phyloP scores from a whole-genome alignment of 75 land plant species.

The Pinus tabuliformis region DNA sequence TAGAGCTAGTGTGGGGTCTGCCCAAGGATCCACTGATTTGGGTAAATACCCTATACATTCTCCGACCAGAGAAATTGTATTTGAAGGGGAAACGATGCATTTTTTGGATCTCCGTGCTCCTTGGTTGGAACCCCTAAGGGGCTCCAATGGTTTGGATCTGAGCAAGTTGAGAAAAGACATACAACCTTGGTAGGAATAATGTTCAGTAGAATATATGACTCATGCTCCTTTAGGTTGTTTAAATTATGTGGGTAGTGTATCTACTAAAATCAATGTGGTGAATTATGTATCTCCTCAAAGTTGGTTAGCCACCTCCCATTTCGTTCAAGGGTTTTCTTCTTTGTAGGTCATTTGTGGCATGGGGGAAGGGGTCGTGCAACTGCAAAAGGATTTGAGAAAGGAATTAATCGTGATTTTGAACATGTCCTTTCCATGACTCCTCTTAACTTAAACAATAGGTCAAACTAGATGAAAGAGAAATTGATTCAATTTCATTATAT shows the following conservation, averaged over 20 bases:
- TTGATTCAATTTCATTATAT: background rate
- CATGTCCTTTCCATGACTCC: background rate
- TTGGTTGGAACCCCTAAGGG: constrained; percentile 12
- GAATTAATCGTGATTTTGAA: background rate
- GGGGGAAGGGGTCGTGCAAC: too few species aligned
- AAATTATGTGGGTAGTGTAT: too few species aligned
- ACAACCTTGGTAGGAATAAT: constrained; percentile 8
- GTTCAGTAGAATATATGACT: background rate
- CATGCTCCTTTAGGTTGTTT: too few species aligned
- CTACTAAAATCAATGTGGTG: too few species aligned
- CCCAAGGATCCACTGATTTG: background rate
- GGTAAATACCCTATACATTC: background rate
- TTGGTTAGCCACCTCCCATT: too few species aligned
- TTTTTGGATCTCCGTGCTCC: constrained; percentile 15
- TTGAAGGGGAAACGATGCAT: background rate
- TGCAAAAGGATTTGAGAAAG: constrained; percentile 6
- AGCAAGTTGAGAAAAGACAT: constrained; percentile 7
- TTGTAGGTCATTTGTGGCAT: too few species aligned
- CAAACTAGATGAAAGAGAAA: background rate
- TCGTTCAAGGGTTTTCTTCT: too few species aligned
- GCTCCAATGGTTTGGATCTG: constrained; percentile 5
- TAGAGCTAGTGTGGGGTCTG: background rate
- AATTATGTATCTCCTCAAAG: too few species aligned
- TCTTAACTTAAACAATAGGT: background rate
- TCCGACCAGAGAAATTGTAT: constrained; percentile 2